A percentile compares a stretch with the other conserved stretches of the same genome.
These are phyloP conservation scores for Termitomyces titanicus DNA, from an alignment of 768 basidiomycete genomes.

Conservation along the genomic window DNA sequence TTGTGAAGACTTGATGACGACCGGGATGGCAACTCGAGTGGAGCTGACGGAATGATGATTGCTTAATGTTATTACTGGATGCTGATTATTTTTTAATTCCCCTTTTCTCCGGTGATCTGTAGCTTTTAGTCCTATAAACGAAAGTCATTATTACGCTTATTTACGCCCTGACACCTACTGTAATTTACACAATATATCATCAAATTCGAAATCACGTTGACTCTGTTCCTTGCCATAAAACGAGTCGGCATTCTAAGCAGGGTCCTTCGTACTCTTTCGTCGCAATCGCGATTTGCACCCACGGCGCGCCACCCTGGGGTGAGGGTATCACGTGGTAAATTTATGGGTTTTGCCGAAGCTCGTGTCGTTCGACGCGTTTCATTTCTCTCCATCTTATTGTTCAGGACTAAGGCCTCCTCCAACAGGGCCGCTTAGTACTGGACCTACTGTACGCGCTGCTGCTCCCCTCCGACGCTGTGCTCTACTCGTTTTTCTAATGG, in stretches of 20 bases:
- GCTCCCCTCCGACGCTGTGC: background rate
- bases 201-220: background rate
- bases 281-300: background rate
- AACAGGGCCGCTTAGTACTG: background rate
- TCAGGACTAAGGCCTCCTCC: background rate
- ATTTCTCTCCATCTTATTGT: background rate
- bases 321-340: background rate
- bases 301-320: background rate
- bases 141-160: slow-evolving; percentile 14
- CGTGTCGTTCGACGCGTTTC: background rate
- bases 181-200: slow-evolving; percentile 12
- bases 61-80: slow-evolving; percentile 3
- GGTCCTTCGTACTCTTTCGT: background rate
- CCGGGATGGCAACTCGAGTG: slow-evolving; percentile 57
- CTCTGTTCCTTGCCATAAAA: background rate
- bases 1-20: slow-evolving; percentile 61
- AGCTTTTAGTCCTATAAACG: slow-evolving; percentile 13
- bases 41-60: slow-evolving; percentile 43
- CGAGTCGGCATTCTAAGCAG: background rate
- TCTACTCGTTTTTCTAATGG: slow-evolving; percentile 3
- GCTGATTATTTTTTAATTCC: background rate
- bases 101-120: background rate
- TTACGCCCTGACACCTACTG: slow-evolving; percentile 6
- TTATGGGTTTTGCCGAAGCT: background rate
- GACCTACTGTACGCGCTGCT: background rate